A percentile compares a stretch with the other conserved stretches of the same genome.
phyloP scores from a whole-genome alignment of 768 basidiomycete species.

The Phanerochaete carnosa region DNA sequence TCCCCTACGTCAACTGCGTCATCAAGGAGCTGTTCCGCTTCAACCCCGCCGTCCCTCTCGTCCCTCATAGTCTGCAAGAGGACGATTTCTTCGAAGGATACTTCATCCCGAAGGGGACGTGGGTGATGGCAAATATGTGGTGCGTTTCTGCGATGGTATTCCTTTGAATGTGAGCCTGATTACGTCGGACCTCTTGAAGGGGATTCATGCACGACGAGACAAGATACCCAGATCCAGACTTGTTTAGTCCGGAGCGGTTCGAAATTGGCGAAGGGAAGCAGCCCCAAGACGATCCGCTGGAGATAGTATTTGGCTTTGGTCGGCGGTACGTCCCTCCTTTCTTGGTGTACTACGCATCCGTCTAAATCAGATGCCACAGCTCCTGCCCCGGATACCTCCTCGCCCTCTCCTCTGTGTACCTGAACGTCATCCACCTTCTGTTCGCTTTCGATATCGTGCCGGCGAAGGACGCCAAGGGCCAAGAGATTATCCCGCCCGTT shows the following conservation, averaged over 20 bases:
- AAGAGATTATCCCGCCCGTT: not conserved
- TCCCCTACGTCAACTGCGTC: constrained; percentile 14
- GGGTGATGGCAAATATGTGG: constrained; percentile 13
- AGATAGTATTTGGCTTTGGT: constrained; percentile 7
- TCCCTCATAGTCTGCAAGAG: not conserved
- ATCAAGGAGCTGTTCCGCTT: constrained; percentile 11
- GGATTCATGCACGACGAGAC: constrained; percentile 38
- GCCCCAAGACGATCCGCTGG: not conserved
- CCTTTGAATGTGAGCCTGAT: not conserved
- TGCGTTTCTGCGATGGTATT: not conserved
- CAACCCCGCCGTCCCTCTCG: not conserved
- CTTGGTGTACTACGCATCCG: too few species aligned
- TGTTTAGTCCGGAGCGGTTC: constrained; percentile 47
- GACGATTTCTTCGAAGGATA: not conserved
- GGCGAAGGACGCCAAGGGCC: not conserved
- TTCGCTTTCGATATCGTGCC: constrained; percentile 1
- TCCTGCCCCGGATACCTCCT: not conserved
- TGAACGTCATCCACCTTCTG: not conserved
- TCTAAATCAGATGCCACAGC: not conserved
- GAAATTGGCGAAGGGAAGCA: not conserved
- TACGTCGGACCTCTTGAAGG: not conserved
- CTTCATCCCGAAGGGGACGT: not conserved
- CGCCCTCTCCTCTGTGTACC: not conserved
- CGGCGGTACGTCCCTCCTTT: not conserved
- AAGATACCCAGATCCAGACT: constrained; percentile 44